phyloP scores from a whole-genome alignment of 768 basidiomycete species.

The Phaffia australis region DNA sequence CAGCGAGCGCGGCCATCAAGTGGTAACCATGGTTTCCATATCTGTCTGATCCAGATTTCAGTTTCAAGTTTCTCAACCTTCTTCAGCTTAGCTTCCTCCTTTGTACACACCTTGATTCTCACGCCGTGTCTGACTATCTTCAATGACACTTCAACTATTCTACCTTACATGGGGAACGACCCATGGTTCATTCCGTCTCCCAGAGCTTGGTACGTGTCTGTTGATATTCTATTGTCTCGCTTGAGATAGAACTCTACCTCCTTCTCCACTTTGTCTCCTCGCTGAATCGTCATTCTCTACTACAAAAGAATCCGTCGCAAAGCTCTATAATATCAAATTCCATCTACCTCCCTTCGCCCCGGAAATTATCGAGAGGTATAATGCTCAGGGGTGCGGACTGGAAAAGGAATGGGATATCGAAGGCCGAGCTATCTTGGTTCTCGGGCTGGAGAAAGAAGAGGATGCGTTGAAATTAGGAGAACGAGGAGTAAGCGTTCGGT shows the following conservation, averaged over 20 bases:
- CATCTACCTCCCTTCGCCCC: constrained; percentile 13
- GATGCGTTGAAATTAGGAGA: constrained; percentile 62
- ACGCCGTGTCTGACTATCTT: too few relatives aligned
- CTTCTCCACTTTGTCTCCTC: not conserved
- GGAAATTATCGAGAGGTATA: constrained; percentile 7
- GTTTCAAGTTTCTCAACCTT: too few relatives aligned
- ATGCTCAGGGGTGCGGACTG: constrained; percentile 21
- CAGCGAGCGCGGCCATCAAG: too few relatives aligned
- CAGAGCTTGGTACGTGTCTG: constrained; percentile 11
- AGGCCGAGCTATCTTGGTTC: constrained; percentile 51
- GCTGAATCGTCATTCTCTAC: not conserved
- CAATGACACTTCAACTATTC: constrained; percentile 4
- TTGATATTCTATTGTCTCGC: not conserved
- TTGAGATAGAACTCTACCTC: not conserved
- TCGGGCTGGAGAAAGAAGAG: constrained; percentile 57
- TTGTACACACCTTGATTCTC: too few relatives aligned
- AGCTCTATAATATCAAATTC: constrained; percentile 13
- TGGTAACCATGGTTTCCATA: too few relatives aligned
- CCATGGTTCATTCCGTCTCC: constrained; percentile 18
- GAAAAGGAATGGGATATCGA: constrained; percentile 28
- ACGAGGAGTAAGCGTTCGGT: constrained; percentile 79
- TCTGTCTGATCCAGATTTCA: too few relatives aligned
- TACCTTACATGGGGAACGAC: constrained; percentile 21
- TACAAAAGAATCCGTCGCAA: constrained; percentile 13
- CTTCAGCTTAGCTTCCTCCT: too few relatives aligned